Percentiles rank a stretch among this genome's conserved stretches.
Conservation (phyloP, 805 yeast species). For the Yamadazyma ubonensis region DNA sequence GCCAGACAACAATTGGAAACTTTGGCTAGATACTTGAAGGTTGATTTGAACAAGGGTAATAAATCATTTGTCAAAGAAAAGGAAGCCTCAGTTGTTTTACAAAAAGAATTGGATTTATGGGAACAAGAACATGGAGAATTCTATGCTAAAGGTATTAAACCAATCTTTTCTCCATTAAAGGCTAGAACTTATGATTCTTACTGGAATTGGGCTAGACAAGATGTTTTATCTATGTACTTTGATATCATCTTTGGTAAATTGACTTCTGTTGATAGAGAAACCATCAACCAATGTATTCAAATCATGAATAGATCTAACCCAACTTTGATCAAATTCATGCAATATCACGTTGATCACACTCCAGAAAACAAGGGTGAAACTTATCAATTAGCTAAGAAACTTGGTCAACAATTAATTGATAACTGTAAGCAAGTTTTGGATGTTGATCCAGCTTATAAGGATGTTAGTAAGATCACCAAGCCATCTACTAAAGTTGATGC, state of each 20-base stretch:
- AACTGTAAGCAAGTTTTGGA: conserved; percentile 86
- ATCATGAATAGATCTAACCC: conserved; percentile 98
- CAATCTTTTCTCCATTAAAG: conserved; percentile 86
- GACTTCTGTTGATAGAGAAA: conserved; percentile 90
- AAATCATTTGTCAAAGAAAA: conserved; percentile 79
- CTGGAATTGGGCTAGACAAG: conserved; percentile 99
- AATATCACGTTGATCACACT: conserved; percentile 79
- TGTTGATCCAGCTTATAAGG: conserved; percentile 90
- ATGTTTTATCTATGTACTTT: conserved; percentile 86
- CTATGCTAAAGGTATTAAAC: conserved; percentile 87
- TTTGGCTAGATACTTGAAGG: conserved; percentile 89
- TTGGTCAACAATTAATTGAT: conserved; percentile 92
- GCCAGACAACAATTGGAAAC: conserved; percentile 85
- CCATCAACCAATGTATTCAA: conserved; percentile 92
- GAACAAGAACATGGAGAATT: conserved; percentile 82
- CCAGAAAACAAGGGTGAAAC: conserved; percentile 87
- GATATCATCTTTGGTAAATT: conserved; percentile 94
- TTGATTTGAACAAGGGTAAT: conserved; percentile 89
- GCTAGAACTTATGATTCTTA: conserved; percentile 96
- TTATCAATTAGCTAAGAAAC: conserved; percentile 81
- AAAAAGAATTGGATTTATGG: conserved; percentile 89
- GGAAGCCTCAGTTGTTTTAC: conserved; percentile 79
- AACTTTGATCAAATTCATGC: conserved; percentile 92
- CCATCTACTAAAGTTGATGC: conserved; percentile 87
- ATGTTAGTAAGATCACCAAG: conserved; percentile 90